Percentiles rank a stretch among this genome's conserved stretches.
Evolutionary conservation across 768 basidiomycete genomes (phyloP).

Genomic region (Vararia minispora): DNA sequence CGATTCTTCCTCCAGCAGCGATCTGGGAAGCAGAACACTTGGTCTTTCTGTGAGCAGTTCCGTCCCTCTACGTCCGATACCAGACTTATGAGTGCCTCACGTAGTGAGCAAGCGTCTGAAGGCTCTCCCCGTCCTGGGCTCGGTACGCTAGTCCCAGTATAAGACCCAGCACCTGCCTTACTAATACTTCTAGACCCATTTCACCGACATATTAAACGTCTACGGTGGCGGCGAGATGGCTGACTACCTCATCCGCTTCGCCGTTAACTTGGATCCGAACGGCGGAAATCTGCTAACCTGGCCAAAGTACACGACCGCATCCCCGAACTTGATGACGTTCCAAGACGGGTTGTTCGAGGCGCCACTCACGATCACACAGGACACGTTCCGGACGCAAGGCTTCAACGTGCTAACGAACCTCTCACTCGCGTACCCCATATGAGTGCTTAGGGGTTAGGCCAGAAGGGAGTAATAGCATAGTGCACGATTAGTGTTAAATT

Average conservation of each 20-base stretch:
- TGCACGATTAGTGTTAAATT: too few species aligned
- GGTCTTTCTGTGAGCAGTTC: constrained; percentile 23
- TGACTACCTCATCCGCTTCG: constrained; percentile 16
- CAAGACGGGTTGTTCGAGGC: not conserved
- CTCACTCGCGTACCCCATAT: constrained; percentile 1
- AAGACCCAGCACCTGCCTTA: not conserved
- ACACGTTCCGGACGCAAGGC: constrained; percentile 12
- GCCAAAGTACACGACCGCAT: constrained; percentile 7
- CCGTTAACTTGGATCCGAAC: constrained; percentile 20
- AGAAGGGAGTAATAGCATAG: too few species aligned
- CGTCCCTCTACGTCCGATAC: not conserved
- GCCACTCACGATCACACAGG: constrained; percentile 10
- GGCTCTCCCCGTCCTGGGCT: constrained; percentile 18
- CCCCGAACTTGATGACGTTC: constrained; percentile 9
- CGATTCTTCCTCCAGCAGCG: constrained; percentile 24
- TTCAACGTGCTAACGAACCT: constrained; percentile 3
- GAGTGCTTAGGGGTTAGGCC: too few species aligned
- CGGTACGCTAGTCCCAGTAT: constrained; percentile 1
- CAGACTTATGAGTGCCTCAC: constrained; percentile 2
- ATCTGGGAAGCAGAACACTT: constrained; percentile 22
- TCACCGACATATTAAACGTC: constrained; percentile 6
- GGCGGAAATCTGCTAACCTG: constrained; percentile 5
- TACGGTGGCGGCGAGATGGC: constrained; percentile 7
- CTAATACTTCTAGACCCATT: constrained; percentile 3
- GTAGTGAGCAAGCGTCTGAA: constrained; percentile 26